Conservation (phyloP, 2,329 filamentous ascomycete species). For the Leptoxyphium fumago region DNA sequence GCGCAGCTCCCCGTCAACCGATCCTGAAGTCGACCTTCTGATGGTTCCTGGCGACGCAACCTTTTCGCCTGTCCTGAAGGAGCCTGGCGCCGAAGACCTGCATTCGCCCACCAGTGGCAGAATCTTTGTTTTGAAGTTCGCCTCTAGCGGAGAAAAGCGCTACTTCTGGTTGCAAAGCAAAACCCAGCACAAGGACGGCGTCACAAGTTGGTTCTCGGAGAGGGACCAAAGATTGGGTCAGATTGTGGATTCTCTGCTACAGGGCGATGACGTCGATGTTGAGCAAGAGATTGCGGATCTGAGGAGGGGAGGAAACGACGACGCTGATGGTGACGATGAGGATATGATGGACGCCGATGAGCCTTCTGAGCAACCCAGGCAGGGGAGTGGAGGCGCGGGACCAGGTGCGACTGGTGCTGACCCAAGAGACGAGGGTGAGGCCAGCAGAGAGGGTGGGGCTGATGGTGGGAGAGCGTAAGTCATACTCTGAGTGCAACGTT, state of each 20-base stretch:
- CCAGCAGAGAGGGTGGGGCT: constrained; percentile 78
- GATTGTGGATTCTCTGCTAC: constrained; percentile 69
- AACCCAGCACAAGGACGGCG: constrained; percentile 54
- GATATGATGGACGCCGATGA: constrained; percentile 54
- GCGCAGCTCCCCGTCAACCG: constrained; percentile 51
- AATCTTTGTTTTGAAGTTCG: constrained; percentile 87
- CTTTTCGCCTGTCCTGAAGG: constrained; percentile 48
- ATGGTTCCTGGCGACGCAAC: constrained; percentile 85
- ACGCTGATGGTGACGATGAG: constrained; percentile 42
- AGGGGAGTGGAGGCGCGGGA: constrained; percentile 66
- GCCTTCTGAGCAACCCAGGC: constrained; percentile 45
- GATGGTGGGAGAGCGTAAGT: constrained; percentile 99
- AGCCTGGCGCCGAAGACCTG: constrained; percentile 38
- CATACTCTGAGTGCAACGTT: not conserved
- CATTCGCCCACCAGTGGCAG: constrained; percentile 63
- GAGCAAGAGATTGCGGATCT: constrained; percentile 48
- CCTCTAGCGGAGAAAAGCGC: constrained; percentile 77
- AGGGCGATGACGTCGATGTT: constrained; percentile 79
- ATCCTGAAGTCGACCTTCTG: constrained; percentile 74
- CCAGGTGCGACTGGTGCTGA: constrained; percentile 82
- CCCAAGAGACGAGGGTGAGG: constrained; percentile 75
- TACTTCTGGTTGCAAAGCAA: constrained; percentile 96
- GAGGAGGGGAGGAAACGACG: constrained; percentile 39
- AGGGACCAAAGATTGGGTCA: constrained; percentile 78
- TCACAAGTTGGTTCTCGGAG: constrained; percentile 66